These are phyloP conservation scores for Trichoderma gamsii DNA, from an alignment of 495 filamentous ascomycete species.

Conservation along the genomic window DNA sequence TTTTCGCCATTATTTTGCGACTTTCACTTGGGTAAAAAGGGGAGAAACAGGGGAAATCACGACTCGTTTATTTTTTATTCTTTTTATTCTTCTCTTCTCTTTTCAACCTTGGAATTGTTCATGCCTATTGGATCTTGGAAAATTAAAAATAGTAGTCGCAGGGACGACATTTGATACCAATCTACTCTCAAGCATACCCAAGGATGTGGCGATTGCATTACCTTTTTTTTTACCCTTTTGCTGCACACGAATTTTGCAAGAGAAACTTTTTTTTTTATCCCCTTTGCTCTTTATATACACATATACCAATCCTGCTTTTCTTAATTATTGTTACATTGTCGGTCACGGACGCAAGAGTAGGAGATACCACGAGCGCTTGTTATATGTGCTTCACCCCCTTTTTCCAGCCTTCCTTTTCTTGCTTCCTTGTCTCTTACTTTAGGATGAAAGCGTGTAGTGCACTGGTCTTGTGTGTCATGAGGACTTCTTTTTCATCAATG, in stretches of 20 bases:
- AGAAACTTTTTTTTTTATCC: background rate
- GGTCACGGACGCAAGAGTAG: conserved; percentile 7
- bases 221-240: background rate
- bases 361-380: conserved; percentile 5
- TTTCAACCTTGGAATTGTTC: background rate
- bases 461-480: background rate
- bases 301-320: background rate
- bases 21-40: background rate
- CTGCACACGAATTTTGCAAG: background rate
- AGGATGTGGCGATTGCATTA: background rate
- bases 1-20: background rate
- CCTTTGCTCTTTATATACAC: background rate
- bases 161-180: conserved; percentile 8
- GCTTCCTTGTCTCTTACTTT: background rate
- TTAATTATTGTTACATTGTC: background rate
- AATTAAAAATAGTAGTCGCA: background rate
- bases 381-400: background rate
- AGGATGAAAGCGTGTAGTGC: background rate
- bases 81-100: no score
- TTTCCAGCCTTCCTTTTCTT: background rate
- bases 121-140: background rate
- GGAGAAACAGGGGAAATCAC: background rate
- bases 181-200: conserved; percentile 6
- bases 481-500: background rate
- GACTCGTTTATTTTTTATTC: background rate